phyloP scores from a whole-genome alignment of 495 filamentous ascomycete genomes.

The Lepraria neglecta region DNA sequence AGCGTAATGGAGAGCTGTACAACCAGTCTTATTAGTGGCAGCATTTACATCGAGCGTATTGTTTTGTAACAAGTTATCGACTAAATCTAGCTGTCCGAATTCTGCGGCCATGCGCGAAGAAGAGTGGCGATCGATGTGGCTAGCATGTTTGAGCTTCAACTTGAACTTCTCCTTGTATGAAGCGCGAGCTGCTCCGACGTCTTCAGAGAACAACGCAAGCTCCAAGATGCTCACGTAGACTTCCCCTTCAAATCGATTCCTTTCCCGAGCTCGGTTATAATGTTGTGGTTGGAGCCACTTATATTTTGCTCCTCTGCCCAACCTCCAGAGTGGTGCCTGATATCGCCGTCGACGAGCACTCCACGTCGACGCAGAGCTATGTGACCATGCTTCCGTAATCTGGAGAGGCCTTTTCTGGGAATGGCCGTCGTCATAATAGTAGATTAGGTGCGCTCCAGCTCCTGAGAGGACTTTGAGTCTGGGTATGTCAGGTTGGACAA shows the following conservation, averaged over 20 bases:
- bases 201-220: background rate
- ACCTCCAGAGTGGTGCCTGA: background rate
- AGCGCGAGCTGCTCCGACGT: too few species aligned
- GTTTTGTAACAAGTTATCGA: constrained; percentile 9
- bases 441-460: background rate
- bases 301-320: background rate
- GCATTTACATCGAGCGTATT: constrained; percentile 10
- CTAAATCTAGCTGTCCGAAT: background rate
- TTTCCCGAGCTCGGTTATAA: background rate
- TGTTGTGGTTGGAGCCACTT: background rate
- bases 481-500: too few species aligned
- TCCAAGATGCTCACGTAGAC: background rate
- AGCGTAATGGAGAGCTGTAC: constrained; percentile 12
- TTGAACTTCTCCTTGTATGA: background rate
- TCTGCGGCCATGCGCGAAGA: background rate
- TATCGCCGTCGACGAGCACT: background rate
- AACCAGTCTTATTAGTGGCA: background rate
- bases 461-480: background rate
- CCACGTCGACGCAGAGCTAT: background rate
- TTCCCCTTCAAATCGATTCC: background rate
- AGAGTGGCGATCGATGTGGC: background rate
- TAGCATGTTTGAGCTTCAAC: background rate
- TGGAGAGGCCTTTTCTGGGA: background rate
- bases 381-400: rapidly evolving
- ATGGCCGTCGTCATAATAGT: background rate